Evolutionary conservation across 495 filamentous ascomycete species (phyloP), one percentile per base, ranked within the genome.

Genomic region (Podospora tetraspora): DNA sequence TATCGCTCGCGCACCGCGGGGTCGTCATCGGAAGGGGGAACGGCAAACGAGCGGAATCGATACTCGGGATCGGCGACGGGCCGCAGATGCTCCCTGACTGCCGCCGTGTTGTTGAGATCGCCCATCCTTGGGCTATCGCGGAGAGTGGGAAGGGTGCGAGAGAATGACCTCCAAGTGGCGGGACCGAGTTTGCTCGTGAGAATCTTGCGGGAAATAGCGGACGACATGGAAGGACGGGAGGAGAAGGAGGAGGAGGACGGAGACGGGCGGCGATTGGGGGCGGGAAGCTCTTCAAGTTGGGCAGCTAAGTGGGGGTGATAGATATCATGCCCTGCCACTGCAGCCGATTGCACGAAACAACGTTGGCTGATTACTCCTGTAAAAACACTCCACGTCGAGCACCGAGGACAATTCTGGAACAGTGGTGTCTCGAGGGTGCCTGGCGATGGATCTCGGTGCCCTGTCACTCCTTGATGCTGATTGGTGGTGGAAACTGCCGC

Each of bases 21-120:
- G 57, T 83, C 79, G 67, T 90, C 87, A 59, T 89, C 83, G 23
- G 25, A 68, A 9, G 66, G 62, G 12, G 73, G 65, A 19, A 89
- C 75, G 0, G 84, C 81, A 9, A 88, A 77, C 13, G 80, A 79
- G 22, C 64, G 73, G 32, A 63, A 25, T 5, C 30, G 16, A 59
- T 79, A 80, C 24, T 65, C 60, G 16, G 69, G 66, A 27, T 79
- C 77, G 66, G 27, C 16, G 58, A 16, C 52, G 25, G 59, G 66
- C 27, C 23, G 43, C 24, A 67, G n/a, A 8, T 59, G 57, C 59
- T 69, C 68, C 34, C 80, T 72, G 3, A 69, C 68, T 9, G 77
- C 80, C 24, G 66, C 43, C 1, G 72, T 74, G 66, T 83, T 81
- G 73, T 83, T 83, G 12, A 83, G 71, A 57, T 83, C 80, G 60